phyloP scores from a whole-genome alignment of 148 eudicot species.

The Rhododendron vialii region DNA sequence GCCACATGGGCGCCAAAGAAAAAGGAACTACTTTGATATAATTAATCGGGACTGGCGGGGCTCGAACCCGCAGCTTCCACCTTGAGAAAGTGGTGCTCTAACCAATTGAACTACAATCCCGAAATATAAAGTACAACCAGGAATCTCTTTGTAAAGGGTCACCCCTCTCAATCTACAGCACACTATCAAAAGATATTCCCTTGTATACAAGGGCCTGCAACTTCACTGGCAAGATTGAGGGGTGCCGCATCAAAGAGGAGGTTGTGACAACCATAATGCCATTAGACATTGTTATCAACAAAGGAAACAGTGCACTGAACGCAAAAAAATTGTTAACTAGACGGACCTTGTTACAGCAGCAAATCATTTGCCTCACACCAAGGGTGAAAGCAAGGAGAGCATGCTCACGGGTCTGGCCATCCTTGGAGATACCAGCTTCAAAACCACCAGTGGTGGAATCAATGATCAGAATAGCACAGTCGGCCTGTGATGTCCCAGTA shows the following conservation, averaged over 20 bases:
- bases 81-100: not conserved
- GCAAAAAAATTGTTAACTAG: not conserved
- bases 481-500: too few species aligned
- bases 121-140: not conserved
- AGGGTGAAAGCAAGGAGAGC: slow-evolving; percentile 54
- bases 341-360: not conserved
- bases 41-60: not conserved
- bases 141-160: not conserved
- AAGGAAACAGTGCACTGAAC: not conserved
- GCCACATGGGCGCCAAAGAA: not conserved
- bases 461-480: too few species aligned
- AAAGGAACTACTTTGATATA: not conserved
- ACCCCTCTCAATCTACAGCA: not conserved
- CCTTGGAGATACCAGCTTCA: slow-evolving; percentile 45
- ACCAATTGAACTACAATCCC: slow-evolving; percentile 10
- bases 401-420: slow-evolving; percentile 63
- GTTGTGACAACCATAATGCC: not conserved
- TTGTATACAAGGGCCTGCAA: not conserved
- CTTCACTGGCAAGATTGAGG: not conserved
- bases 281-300: not conserved
- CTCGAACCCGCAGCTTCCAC: slow-evolving; percentile 8
- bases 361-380: slow-evolving; percentile 55
- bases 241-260: not conserved
- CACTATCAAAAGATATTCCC: not conserved
- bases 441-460: too few species aligned